These are phyloP conservation scores for Neurospora hispaniola DNA, from an alignment of 495 filamentous ascomycete species.

Conservation along the genomic window DNA sequence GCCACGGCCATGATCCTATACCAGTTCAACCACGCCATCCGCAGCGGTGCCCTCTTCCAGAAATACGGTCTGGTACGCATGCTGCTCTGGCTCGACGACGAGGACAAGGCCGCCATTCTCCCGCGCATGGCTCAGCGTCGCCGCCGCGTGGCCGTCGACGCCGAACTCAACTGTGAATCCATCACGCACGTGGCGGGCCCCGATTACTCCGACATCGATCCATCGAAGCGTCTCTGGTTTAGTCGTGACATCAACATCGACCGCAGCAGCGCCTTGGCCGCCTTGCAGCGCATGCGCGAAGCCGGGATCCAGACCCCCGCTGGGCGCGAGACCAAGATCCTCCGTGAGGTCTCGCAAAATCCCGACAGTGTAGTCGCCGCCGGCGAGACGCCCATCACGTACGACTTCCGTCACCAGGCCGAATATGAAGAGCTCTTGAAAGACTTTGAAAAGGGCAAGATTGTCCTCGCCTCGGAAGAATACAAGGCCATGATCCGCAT, in stretches of 20 bases:
- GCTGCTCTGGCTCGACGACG: conserved; percentile 47
- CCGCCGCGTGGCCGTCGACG: conserved; percentile 40
- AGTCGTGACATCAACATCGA: conserved; percentile 26
- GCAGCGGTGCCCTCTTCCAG: conserved; percentile 39
- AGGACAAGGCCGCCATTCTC: conserved; percentile 39
- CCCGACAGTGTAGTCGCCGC: not conserved
- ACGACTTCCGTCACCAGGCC: conserved; percentile 20
- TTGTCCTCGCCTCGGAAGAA: conserved; percentile 12
- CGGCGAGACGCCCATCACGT: conserved; percentile 13
- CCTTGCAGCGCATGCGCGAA: conserved; percentile 24
- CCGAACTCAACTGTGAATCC: conserved; percentile 45
- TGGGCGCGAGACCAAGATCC: conserved; percentile 20
- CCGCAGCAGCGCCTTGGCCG: conserved; percentile 15
- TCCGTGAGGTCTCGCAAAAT: conserved; percentile 18
- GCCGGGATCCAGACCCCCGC: conserved; percentile 19
- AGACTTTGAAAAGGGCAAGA: conserved; percentile 9
- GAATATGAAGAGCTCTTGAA: conserved; percentile 24
- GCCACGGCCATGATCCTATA: conserved; percentile 32
- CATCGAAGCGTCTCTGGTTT: conserved; percentile 3
- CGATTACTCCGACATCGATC: conserved; percentile 3
- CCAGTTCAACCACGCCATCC: conserved; percentile 37
- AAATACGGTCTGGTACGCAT: conserved; percentile 60
- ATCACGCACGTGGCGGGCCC: conserved; percentile 33
- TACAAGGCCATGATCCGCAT: conserved; percentile 11
- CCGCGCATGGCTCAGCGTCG: conserved; percentile 45